Conservation (phyloP, 495 filamentous ascomycete species). For the Tuber microsphaerosporum region DNA sequence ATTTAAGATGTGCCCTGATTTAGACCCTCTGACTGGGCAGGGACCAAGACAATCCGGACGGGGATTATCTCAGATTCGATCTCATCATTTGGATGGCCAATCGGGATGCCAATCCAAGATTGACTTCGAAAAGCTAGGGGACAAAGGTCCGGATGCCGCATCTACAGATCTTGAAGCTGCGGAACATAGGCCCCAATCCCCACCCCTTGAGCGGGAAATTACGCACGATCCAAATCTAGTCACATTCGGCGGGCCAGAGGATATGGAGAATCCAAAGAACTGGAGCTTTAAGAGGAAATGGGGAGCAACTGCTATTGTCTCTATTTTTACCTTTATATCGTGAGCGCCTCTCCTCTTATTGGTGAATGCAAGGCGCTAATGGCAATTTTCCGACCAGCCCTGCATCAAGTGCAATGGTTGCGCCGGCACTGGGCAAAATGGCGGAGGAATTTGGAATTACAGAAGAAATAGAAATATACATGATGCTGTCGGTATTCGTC, state of each 20-base stretch:
- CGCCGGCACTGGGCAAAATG: slow-evolving; percentile 55
- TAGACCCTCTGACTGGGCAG: not conserved
- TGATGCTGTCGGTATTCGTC: slow-evolving; percentile 63
- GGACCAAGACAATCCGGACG: not conserved
- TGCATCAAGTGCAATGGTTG: slow-evolving; percentile 54
- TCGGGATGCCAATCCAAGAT: not conserved
- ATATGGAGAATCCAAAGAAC: slow-evolving; percentile 59
- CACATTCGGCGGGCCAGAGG: slow-evolving; percentile 49
- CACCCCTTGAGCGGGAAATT: not conserved
- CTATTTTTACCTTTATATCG: slow-evolving; percentile 62
- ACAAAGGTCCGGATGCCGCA: not conserved
- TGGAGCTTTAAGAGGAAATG: slow-evolving; percentile 58
- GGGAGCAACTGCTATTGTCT: slow-evolving; percentile 55
- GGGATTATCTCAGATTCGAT: not conserved
- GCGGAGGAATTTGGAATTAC: slow-evolving; percentile 53
- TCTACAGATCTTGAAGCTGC: not conserved
- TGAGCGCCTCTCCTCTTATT: slow-evolving; percentile 47
- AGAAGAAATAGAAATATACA: slow-evolving; percentile 49
- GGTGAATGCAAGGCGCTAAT: not conserved
- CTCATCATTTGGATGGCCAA: not conserved
- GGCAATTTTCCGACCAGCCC: not conserved
- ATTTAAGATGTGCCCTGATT: not conserved
- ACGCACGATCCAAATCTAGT: slow-evolving; percentile 41
- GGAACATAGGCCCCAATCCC: not conserved
- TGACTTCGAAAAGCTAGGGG: not conserved